Evolutionary conservation across 768 basidiomycete genomes (phyloP), one percentile per base, ranked within the genome.

Genomic region (Leccinum pellstonianum): DNA sequence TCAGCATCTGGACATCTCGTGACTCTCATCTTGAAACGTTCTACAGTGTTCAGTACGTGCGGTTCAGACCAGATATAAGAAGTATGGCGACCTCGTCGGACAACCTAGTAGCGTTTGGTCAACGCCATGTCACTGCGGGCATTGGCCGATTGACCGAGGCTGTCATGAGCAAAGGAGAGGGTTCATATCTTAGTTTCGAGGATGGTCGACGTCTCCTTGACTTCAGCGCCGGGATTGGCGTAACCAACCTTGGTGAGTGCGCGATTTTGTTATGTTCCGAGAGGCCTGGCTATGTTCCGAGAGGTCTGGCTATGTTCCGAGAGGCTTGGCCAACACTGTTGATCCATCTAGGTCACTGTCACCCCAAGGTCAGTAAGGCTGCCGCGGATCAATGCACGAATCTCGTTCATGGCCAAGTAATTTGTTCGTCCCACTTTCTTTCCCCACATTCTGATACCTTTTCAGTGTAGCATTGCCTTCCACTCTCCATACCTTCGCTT

Each of bases 381-480:
- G 93, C 93, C 0, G 91, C 91, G n/a, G 84, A 91, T 52, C 93
- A 97, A 70, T 92, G 90, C 70, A 81, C 87, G 79, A 83, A 82
- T 31, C 78, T 93, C 52, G 89, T 93, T 4, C 91, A 93, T 63
- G 85, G 78, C 33, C 91, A 93, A 77, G 91, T 92, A 66, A 52
- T 5, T 38, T 31, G 6, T 15, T n/a, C 41, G 15, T 50, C 21
- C 46, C 15, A 21, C 19, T 12, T 27, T 14, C 31, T 55, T 54
- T 19, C 19, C 17, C 15, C 33, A 43, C 50, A 31, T 57, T 54
- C n/a, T 56, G 33, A 58, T 41, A 10, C 14, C 23, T n/a, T 23
- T n/a, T 67, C 52, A 95, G 91, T 91, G 91, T 74, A 91, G 90
- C 77, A 93, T 97, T 67, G 90, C 87, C 5, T 90, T 92, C 79